Base-by-base conservation (phyloP, 2,329 filamentous ascomycete genomes). In the Colletotrichum musae region DNA sequence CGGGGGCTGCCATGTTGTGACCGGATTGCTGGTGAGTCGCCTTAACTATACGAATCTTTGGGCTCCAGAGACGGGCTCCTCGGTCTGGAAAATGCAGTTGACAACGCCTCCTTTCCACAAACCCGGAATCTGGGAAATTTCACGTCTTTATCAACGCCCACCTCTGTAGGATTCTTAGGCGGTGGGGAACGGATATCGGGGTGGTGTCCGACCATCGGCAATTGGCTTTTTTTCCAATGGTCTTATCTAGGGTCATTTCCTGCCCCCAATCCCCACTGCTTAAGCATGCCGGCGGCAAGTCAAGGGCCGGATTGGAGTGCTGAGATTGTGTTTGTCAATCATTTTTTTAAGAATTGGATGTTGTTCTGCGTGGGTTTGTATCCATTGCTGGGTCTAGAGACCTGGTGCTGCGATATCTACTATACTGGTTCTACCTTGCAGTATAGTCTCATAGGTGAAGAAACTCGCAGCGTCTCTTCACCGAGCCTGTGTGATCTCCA, bases 121-220 rank as follows among this genome's bases (percentile, higher is more conserved):
- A 24, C 18, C 32, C 15, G 15, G 45, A 3, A 2, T 3, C 21
- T 52, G 62, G 56, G 56, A 60, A 26, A 24, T 15, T 36, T 16
- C 21, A 21, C 24, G 15, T 43, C 50, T 66, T 69, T 66, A 69
- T 69, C 50, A 61, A 50, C n/a, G 9, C 10, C 16, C 21, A 39
- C 4, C 6, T 12, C n/a, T 43, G 32, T 18, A 54, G 15, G 21
- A 45, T 36, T 18, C 9, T 18, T 51, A 9, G 18, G 43, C 26
- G 15, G 66, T 66, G 66, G 62, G 54, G 45, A 58, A 21, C 5
- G 43, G 21, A 28, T 56, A 32, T 69, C 66, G 66, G 62, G 36
- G 45, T 36, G 50, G 24, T 15, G 52, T 57, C 66, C 66, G 66
- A 69, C 66, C 7, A 57, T 61, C 66, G 62, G 62, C 66, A 60